phyloP scores from a whole-genome alignment of 1,284 basidiomycete species.

The Xerocomus cyaneibrunnescens region DNA sequence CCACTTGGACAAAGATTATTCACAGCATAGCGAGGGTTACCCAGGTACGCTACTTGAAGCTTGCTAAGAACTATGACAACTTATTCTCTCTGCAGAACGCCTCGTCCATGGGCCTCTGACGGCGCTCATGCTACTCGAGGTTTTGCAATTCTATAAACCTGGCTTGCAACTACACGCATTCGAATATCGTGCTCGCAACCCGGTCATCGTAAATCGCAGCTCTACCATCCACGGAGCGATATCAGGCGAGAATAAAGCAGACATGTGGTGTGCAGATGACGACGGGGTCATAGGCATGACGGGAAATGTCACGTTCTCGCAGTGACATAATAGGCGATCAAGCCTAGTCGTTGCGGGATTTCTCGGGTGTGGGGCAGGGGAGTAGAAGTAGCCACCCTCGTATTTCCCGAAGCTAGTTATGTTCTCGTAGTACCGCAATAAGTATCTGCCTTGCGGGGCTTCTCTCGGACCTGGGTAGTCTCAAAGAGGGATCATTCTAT shows the following conservation, averaged over 20 bases:
- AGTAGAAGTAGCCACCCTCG: no score
- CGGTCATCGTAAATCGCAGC: slow-evolving; percentile 63
- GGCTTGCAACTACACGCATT: slow-evolving; percentile 49
- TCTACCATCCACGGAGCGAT: slow-evolving; percentile 55
- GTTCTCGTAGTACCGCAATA: not conserved
- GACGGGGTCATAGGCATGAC: slow-evolving; percentile 73
- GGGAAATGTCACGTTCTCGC: slow-evolving; percentile 41
- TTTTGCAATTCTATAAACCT: slow-evolving; percentile 49
- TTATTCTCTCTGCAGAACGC: slow-evolving; percentile 48
- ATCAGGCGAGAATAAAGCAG: slow-evolving; percentile 39
- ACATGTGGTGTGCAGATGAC: slow-evolving; percentile 58
- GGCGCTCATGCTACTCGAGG: slow-evolving; percentile 73
- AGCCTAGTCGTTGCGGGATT: not conserved
- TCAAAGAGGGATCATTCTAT: not conserved
- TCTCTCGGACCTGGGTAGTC: no score
- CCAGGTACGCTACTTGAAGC: slow-evolving; percentile 47
- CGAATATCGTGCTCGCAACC: slow-evolving; percentile 75
- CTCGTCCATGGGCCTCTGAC: slow-evolving; percentile 83
- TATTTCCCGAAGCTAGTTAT: not conserved
- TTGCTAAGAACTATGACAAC: not conserved
- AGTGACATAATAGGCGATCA: slow-evolving; percentile 1
- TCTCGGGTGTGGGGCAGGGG: no score
- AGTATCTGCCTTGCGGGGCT: not conserved
- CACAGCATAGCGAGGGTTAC: slow-evolving; percentile 69
- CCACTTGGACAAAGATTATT: slow-evolving; percentile 72